Percentiles rank a stretch among this genome's conserved stretches.
These are phyloP conservation scores for Leccinum truebloodii DNA, from an alignment of 768 basidiomycete species.

Conservation along the genomic window DNA sequence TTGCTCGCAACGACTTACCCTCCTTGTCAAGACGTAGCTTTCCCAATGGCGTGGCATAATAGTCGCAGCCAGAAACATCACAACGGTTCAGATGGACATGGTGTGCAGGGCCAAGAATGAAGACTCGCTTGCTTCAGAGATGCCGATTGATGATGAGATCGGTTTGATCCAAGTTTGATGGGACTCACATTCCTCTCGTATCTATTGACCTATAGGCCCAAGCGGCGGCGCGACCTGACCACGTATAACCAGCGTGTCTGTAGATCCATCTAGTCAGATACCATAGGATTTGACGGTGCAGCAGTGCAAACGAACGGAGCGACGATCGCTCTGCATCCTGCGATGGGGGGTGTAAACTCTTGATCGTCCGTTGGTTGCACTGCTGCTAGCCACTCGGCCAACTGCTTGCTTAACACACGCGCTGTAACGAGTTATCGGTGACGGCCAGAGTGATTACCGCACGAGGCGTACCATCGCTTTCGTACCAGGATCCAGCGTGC, in stretches of 20 bases:
- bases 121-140: constrained; percentile 75
- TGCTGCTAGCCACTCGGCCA: constrained; percentile 60
- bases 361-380: constrained; percentile 50
- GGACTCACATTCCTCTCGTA: constrained; percentile 71
- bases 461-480: constrained; percentile 52
- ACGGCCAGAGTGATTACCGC: constrained; percentile 13
- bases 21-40: constrained; percentile 74
- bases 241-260: constrained; percentile 95
- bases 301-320: constrained; percentile 70
- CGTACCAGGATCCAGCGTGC: constrained; percentile 94
- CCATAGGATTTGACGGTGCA: neutral
- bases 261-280: constrained; percentile 11
- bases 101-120: constrained; percentile 95
- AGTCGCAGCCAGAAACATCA: constrained; percentile 75
- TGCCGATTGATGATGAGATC: constrained; percentile 8
- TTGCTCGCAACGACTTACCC: constrained; percentile 49
- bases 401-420: constrained; percentile 56
- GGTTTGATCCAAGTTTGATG: constrained; percentile 2
- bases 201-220: constrained; percentile 96
- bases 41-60: constrained; percentile 87
- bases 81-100: constrained; percentile 86
- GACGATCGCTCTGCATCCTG: constrained; percentile 83
- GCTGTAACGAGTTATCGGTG: constrained; percentile 40
- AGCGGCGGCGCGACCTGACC: constrained; percentile 91
- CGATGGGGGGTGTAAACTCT: constrained; percentile 64